Base-by-base conservation (phyloP, 306 rosid genomes). In the Trichosanthes truncata region DNA sequence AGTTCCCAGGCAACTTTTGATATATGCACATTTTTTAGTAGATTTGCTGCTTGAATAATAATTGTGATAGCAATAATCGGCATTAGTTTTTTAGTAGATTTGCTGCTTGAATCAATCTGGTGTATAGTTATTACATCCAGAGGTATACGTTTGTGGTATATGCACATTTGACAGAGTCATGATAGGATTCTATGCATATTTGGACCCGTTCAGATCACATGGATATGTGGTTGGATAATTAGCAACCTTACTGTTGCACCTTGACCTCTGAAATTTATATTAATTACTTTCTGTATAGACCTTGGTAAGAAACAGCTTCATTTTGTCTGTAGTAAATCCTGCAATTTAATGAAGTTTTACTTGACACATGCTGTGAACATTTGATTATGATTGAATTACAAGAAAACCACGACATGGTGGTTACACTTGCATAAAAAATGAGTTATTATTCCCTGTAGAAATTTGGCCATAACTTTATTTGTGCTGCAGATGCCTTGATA, bases 401-500 rank as follows among this genome's bases (percentile, higher is more conserved):
- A 36, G 74, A 18, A 38, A 18, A 66, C 23, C 45, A 35, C 29
- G 8, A 66, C 26, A 18, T 9, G 2, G 29, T 56, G 43, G 20
- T 26, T 65, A 65, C 35, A 65, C 5, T 15, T 33, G 72, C 25
- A 63, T 62, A 12, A 12, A 53, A 68, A 18, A 40, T 21, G 53
- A 43, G 33, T 1, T 48, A 26, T 46, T 46, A 15, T 48, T 26
- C 25, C 14, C 55, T 1, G 25, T 17, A 43, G 26, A 26, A 74
- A 49, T 33, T 74, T 8, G 11, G 25, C 15, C 6, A 17, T 14
- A 49, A 53, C 61, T 74, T 68, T 74, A 8, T 55, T 72, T 78
- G 79, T 60, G 74, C 63, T 89, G 87, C 89, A 95, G 99, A 88
- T 91, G 90, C 78, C 96, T 93, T 81, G 97, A 95, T 80, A 93